Percentiles rank a stretch among this genome's conserved stretches.
These are phyloP conservation scores for Aspergillus ustus DNA, from an alignment of 2,329 filamentous ascomycete genomes.

Conservation along the genomic window DNA sequence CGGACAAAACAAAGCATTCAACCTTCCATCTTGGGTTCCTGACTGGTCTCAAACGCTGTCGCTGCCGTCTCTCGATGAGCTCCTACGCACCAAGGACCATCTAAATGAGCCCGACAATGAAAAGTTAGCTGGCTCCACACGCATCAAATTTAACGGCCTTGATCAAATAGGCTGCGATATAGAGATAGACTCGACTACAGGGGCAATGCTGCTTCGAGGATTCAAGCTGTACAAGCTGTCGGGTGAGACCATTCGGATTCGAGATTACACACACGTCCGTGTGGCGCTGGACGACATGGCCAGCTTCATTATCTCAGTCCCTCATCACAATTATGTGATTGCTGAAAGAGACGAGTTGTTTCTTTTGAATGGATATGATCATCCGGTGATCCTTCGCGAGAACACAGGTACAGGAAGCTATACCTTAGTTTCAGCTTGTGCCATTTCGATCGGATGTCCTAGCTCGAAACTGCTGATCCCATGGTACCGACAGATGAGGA, in stretches of 20 bases:
- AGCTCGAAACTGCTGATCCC: not conserved
- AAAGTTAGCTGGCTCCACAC: not conserved
- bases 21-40: conserved; percentile 12
- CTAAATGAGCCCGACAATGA: not conserved
- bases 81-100: not conserved
- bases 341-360: not conserved
- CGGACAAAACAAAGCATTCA: not conserved
- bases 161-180: not conserved
- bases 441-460: not conserved
- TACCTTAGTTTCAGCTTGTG: conserved; percentile 3
- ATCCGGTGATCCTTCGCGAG: conserved; percentile 7
- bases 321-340: not conserved
- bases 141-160: not conserved
- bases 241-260: not conserved
- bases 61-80: not conserved
- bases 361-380: conserved; percentile 6
- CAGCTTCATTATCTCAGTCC: not conserved
- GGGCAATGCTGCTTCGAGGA: not conserved
- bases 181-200: not conserved
- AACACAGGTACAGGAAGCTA: not conserved
- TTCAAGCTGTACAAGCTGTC: not conserved
- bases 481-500: not conserved
- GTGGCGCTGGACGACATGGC: not conserved
- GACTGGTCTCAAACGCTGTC: conserved; percentile 12
- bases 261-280: not conserved